Base-by-base conservation (phyloP, 225 moss, liverwort and hornwort genomes). In the Anthoceros angustus region DNA sequence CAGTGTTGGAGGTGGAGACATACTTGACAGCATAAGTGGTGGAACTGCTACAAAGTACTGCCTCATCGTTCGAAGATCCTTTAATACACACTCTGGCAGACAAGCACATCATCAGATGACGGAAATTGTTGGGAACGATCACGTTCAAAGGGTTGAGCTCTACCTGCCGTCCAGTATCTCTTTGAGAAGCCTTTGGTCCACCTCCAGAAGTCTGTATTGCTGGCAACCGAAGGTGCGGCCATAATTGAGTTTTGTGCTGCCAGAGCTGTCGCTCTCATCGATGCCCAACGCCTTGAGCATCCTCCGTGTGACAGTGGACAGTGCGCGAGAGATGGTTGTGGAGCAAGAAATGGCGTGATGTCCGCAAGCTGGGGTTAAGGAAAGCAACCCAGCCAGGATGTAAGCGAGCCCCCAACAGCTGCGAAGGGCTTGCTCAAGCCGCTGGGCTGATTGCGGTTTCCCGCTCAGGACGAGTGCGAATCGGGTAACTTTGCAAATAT, bases 1-100 rank as follows among this genome's bases (percentile, higher is more conserved):
- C 87, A 6, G 92, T 89, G 68, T 98, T 98, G 43, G 95, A 98
- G 41, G 92, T 98, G 46, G 88, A 92, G 43, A 95, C 95, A 67
- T 84, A 89, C 77, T 98, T 98, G 67, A 98, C 73, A 16, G 92
- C 87, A 66, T 80, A 98, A 8, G 95, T 89, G 65, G 85, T 83
- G 38, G 77, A 77, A 62, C 85, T 82, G 25, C 88, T 92, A 67
- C 95, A 92, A 25, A 98, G 71, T 42, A 92, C 95, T 16, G 92
- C 95, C 76, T 98, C 95, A 9, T 92, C 92, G 24, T 86, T 78
- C 43, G 46, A 66, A 2, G 43, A 64, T 62, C 92, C 92, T 77
- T 92, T 92, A 63, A 98, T 85, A 55, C 77, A 83, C 79, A 98
- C 63, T 72, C 91, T 95, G 5, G 68, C 63, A 23, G 14, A 50